These are phyloP conservation scores for Coniferiporia sulphurascens DNA, from an alignment of 1,284 basidiomycete species.

Conservation along the genomic window DNA sequence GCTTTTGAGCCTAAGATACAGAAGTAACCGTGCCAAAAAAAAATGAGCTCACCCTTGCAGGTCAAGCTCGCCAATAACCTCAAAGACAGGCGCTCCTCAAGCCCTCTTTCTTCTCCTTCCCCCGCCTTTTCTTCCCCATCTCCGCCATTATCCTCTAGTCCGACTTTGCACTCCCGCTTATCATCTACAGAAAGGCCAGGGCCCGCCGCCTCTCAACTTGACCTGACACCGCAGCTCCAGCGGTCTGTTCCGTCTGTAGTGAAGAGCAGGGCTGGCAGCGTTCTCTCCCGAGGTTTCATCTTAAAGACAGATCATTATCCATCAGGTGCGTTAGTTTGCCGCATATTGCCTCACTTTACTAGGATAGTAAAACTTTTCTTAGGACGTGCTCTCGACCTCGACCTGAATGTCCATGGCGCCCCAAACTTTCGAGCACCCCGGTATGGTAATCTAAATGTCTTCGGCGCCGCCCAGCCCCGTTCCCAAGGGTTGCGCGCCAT, in stretches of 20 bases:
- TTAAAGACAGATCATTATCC: constrained; percentile 94
- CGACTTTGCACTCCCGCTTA: constrained; percentile 5
- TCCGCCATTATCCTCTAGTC: constrained; percentile 9
- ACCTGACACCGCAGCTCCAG: constrained; percentile 57
- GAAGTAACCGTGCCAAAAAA: not conserved
- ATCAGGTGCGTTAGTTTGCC: constrained; percentile 44
- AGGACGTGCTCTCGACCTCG: constrained; percentile 88
- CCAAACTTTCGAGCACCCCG: constrained; percentile 90
- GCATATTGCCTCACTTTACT: constrained; percentile 1
- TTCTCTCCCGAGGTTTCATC: constrained; percentile 86
- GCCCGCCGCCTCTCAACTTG: constrained; percentile 32
- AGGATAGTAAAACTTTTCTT: constrained; percentile 2
- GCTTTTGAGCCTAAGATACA: not conserved
- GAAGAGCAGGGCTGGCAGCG: constrained; percentile 83
- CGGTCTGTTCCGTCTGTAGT: constrained; percentile 72
- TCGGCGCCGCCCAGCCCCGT: constrained; percentile 93
- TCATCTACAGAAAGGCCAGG: constrained; percentile 4
- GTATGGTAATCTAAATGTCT: constrained; percentile 79
- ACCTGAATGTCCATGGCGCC: constrained; percentile 89
- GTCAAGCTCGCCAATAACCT: constrained; percentile 13
- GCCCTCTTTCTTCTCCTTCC: constrained; percentile 1
- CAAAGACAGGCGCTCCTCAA: constrained; percentile 12
- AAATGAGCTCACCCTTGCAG: constrained; percentile 16
- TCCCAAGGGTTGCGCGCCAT: constrained; percentile 91
- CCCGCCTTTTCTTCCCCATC: not conserved